Conservation (phyloP, 805 yeast genomes). For the Starmerella cellae region DNA sequence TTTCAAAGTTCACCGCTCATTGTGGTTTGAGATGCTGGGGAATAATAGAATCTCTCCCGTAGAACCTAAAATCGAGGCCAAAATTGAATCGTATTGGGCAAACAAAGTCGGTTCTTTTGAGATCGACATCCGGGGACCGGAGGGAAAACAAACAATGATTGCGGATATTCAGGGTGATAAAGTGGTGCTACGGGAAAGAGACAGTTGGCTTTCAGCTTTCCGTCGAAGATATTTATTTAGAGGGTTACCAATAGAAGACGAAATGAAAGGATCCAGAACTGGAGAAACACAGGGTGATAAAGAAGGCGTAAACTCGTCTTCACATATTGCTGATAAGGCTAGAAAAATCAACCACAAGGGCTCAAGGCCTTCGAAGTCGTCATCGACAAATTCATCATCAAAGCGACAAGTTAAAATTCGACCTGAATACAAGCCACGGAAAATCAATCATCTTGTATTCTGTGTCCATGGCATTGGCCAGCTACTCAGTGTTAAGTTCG, state of each 20-base stretch:
- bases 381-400: not conserved
- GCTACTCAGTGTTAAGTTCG: conserved; percentile 60
- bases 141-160: not conserved
- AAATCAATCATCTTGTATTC: conserved; percentile 47
- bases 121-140: conserved; percentile 5
- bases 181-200: not conserved
- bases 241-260: conserved; percentile 1
- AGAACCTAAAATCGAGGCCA: conserved; percentile 35
- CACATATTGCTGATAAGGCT: not conserved
- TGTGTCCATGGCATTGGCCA: conserved; percentile 96
- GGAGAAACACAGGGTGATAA: not conserved
- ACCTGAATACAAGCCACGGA: conserved; percentile 11
- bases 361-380: not conserved
- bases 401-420: conserved; percentile 2
- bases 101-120: not conserved
- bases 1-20: conserved; percentile 70
- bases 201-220: conserved; percentile 5
- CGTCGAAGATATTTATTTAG: conserved; percentile 1
- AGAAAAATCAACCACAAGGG: too few species aligned
- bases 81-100: conserved; percentile 44
- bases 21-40: conserved; percentile 55
- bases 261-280: not conserved
- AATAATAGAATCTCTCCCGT: conserved; percentile 39
- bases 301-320: not conserved
- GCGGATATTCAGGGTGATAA: not conserved